phyloP scores from a whole-genome alignment of 352 stramenopile species.

The Globisporangium cylindrosporum region DNA sequence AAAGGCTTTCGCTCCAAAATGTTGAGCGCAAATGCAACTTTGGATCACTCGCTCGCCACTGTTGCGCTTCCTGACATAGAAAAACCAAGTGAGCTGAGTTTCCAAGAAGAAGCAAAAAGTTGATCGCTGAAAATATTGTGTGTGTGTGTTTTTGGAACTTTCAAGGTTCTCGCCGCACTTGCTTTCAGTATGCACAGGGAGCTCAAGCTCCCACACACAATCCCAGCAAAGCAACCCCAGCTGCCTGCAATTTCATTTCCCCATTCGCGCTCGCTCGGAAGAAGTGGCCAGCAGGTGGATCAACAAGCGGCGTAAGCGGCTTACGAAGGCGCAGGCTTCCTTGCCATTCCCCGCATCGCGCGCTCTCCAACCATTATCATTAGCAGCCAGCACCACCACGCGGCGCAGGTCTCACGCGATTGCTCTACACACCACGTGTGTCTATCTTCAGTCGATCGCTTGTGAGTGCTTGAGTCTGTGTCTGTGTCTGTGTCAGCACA shows the following conservation, averaged over 20 bases:
- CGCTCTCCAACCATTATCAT: background rate
- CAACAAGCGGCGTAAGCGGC: background rate
- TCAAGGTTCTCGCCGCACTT: background rate
- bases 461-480: background rate
- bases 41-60: slow-evolving; percentile 1
- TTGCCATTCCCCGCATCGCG: background rate
- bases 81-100: slow-evolving; percentile 5
- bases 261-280: background rate
- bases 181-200: background rate
- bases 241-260: slow-evolving; percentile 2
- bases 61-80: background rate
- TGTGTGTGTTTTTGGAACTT: slow-evolving; percentile 6
- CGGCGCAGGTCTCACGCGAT: background rate
- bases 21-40: background rate
- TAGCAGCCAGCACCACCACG: background rate
- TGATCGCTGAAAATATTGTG: background rate
- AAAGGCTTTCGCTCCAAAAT: background rate
- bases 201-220: background rate
- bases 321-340: background rate
- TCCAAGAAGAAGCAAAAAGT: background rate
- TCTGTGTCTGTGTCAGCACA: background rate
- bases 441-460: background rate
- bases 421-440: background rate
- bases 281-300: background rate
- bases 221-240: background rate